Conservation (phyloP, 495 filamentous ascomycete genomes). For the Viridothelium virens region DNA sequence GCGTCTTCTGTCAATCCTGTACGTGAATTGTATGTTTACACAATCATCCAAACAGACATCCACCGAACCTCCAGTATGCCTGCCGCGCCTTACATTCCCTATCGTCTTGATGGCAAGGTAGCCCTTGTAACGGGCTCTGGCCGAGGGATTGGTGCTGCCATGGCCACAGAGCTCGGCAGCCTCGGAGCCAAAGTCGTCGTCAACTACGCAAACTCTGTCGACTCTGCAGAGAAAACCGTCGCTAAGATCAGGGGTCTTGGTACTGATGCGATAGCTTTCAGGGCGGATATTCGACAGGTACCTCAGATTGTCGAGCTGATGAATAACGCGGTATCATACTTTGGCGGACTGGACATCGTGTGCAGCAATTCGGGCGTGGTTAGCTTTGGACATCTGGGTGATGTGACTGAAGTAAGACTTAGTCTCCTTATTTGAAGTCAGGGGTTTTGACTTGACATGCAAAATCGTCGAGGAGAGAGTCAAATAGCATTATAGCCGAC, state of each 20-base stretch:
- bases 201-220: constrained; percentile 33
- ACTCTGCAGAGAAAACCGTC: constrained; percentile 20
- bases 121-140: constrained; percentile 46
- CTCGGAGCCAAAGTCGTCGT: constrained; percentile 33
- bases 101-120: constrained; percentile 33
- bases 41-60: neutral
- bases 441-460: neutral
- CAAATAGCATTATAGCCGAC: neutral
- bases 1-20: neutral
- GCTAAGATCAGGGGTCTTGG: constrained; percentile 27
- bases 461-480: neutral
- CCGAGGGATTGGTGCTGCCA: constrained; percentile 46
- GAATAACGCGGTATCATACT: constrained; percentile 15
- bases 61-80: neutral
- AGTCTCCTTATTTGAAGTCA: neutral
- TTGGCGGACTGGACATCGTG: constrained; percentile 35
- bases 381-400: constrained; percentile 16
- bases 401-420: constrained; percentile 12
- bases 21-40: neutral
- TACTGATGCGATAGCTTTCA: constrained; percentile 19
- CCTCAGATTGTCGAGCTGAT: constrained; percentile 19
- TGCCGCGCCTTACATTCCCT: neutral
- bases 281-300: constrained; percentile 20
- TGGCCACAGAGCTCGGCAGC: constrained; percentile 39
- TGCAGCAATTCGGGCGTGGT: constrained; percentile 23